Evolutionary conservation across 305 asterid species (phyloP), one percentile per base, ranked within the genome.

Genomic region (Solanum hybrid): DNA sequence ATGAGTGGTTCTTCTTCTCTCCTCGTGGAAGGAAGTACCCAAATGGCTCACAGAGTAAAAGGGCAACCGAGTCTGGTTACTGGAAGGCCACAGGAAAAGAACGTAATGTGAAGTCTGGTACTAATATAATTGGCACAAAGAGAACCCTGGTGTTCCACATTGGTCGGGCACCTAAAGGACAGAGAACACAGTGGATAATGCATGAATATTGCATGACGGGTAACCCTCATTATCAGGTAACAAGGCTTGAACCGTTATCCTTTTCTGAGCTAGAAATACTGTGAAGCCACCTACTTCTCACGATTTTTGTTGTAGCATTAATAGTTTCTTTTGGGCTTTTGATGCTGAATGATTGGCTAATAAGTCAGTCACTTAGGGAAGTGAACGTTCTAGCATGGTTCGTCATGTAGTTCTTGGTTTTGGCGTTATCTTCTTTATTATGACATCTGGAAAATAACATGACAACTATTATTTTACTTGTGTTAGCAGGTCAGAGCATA

Each of bases 51-150:
- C 99, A 96, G 46, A 96, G 98, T 90, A 95, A 93, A 89, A 92
- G 99, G 93, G 98, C 98, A 22, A 97, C 99, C 3, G 92, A 87
- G 18, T 91, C 88, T 86, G 99, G 99, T 88, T 95, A 96, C 91
- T 96, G 99, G 99, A 97, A 97, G 94, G 99, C 99, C 83, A 97
- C 99, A 0, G 99, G 99, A 11, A 97, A 95, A 89, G 96, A 96
- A 86, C 96, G 98, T 31, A 40, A 85, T 64, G 97, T 97, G 57
- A 97, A 94, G 90, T 96, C 98, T 3, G 98, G 98, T 69, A 84
- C 96, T 5, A 91, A 57, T 81, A 40, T 92, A 8, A 95, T 97
- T 61, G 99, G 99, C 89, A 96, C 96, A 16, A 95, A 96, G 92
- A 93, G 98, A 93, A 97, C 98, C n/a, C 84, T 97, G 61, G 99